Conservation (phyloP, 2,329 filamentous ascomycete species). For the Alternaria sp. region DNA sequence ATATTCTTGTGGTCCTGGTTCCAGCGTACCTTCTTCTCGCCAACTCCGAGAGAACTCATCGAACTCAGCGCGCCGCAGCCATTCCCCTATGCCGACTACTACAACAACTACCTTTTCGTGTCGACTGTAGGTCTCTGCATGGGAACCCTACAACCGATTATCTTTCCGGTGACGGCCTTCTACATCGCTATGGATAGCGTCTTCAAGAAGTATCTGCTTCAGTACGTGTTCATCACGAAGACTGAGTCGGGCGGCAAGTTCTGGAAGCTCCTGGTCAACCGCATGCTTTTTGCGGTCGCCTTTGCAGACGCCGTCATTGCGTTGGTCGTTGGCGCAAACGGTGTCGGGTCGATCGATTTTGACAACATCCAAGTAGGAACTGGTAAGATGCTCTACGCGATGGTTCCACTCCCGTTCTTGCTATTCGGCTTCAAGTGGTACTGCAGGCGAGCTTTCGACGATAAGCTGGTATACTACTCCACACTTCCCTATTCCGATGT, state of each 20-base stretch:
- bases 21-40: slow-evolving; percentile 78
- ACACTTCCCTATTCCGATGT: slow-evolving; percentile 62
- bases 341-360: slow-evolving; percentile 57
- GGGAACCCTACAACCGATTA: slow-evolving; percentile 82
- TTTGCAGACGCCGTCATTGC: slow-evolving; percentile 81
- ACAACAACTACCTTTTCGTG: slow-evolving; percentile 97
- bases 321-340: slow-evolving; percentile 76
- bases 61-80: slow-evolving; percentile 89
- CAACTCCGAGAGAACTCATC: slow-evolving; percentile 89
- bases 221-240: slow-evolving; percentile 91
- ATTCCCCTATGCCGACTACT: slow-evolving; percentile 95
- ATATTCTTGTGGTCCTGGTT: slow-evolving; percentile 82
- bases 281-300: slow-evolving; percentile 82
- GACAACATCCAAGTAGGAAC: slow-evolving; percentile 25
- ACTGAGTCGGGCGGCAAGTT: slow-evolving; percentile 92
- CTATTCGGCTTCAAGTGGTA: slow-evolving; percentile 85
- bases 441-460: slow-evolving; percentile 77
- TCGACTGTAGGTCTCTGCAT: slow-evolving; percentile 86
- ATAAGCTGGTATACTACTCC: slow-evolving; percentile 80
- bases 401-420: slow-evolving; percentile 79
- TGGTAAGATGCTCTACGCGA: slow-evolving; percentile 68
- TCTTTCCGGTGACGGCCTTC: slow-evolving; percentile 83
- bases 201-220: slow-evolving; percentile 90
- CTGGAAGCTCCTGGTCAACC: slow-evolving; percentile 90
- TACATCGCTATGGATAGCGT: slow-evolving; percentile 88